Evolutionary conservation across 352 stramenopile species (phyloP).

Genomic region (Elongisporangium anandrum): DNA sequence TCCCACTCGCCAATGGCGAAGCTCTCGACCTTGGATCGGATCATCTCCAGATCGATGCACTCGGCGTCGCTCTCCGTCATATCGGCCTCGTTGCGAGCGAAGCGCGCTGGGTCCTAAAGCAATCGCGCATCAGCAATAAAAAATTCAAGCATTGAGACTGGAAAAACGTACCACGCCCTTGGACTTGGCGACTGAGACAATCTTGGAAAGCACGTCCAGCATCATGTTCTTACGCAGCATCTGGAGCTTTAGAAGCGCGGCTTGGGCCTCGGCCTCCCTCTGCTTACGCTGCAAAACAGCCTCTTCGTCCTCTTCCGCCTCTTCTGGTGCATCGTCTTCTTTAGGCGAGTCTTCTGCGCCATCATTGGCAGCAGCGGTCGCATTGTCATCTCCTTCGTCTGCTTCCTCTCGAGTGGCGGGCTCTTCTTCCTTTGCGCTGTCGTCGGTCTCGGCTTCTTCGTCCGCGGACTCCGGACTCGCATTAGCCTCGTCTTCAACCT

Average conservation of each 20-base stretch:
- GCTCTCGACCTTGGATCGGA: slow-evolving; percentile 29
- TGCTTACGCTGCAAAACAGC: slow-evolving; percentile 2
- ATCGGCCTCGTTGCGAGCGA: background rate
- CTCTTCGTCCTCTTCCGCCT: background rate
- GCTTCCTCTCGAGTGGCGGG: slow-evolving; percentile 4
- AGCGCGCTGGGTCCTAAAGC: background rate
- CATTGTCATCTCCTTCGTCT: slow-evolving; percentile 2
- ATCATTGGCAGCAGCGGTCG: background rate
- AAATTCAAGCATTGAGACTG: background rate
- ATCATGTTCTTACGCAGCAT: slow-evolving; percentile 62
- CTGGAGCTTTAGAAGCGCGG: slow-evolving; percentile 40
- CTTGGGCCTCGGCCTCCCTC: slow-evolving; percentile 25
- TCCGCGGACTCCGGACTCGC: background rate
- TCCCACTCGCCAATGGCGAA: slow-evolving; percentile 56
- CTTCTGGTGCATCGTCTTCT: background rate
- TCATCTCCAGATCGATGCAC: slow-evolving; percentile 51
- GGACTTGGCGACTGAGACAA: slow-evolving; percentile 69
- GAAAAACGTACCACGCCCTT: slow-evolving; percentile 59
- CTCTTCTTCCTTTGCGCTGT: slow-evolving; percentile 4
- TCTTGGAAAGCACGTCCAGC: slow-evolving; percentile 78
- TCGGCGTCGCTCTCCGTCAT: slow-evolving; percentile 3
- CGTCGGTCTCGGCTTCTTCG: background rate
- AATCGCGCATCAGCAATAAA: background rate
- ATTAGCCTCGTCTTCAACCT: slow-evolving; percentile 1
- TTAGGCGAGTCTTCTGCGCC: slow-evolving; percentile 4